Evolutionary conservation across 2,329 filamentous ascomycete species (phyloP).

Genomic region (Sarocladium oryzae): DNA sequence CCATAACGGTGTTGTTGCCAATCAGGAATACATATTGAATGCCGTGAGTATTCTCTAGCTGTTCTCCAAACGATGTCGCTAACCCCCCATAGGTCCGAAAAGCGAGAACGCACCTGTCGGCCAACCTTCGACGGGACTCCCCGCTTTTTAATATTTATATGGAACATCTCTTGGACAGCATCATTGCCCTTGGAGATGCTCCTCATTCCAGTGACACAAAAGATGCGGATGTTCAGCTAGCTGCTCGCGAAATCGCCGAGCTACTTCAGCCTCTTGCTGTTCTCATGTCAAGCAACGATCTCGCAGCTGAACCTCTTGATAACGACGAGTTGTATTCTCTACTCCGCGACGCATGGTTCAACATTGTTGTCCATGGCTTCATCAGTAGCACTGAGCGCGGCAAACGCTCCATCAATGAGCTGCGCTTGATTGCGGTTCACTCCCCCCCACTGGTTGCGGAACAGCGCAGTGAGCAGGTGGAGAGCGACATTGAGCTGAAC

Average conservation of each 20-base stretch:
- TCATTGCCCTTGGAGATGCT: conserved; percentile 85
- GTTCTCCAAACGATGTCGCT: neutral
- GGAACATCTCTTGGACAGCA: conserved; percentile 73
- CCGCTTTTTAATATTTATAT: conserved; percentile 78
- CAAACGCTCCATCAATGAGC: conserved; percentile 65
- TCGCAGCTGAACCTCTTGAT: conserved; percentile 39
- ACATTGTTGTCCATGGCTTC: conserved; percentile 92
- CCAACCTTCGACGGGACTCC: conserved; percentile 59
- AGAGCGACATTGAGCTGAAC: conserved; percentile 96
- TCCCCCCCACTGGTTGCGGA: conserved; percentile 84
- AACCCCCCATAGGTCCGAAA: conserved; percentile 54
- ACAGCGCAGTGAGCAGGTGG: conserved; percentile 79
- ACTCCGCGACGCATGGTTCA: conserved; percentile 94
- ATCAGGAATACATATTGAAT: conserved; percentile 59
- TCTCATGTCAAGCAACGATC: conserved; percentile 64
- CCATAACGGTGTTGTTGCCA: conserved; percentile 64
- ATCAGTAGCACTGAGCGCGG: conserved; percentile 66
- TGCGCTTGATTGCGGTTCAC: conserved; percentile 78
- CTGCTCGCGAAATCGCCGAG: conserved; percentile 80
- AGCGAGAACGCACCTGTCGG: conserved; percentile 73
- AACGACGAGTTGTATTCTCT: conserved; percentile 67
- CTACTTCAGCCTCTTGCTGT: conserved; percentile 82
- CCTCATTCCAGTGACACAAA: conserved; percentile 67
- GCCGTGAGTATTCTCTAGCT: conserved; percentile 50
- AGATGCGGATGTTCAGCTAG: conserved; percentile 72